Evolutionary conservation across 768 basidiomycete genomes (phyloP).

Genomic region (Mycena rosella): DNA sequence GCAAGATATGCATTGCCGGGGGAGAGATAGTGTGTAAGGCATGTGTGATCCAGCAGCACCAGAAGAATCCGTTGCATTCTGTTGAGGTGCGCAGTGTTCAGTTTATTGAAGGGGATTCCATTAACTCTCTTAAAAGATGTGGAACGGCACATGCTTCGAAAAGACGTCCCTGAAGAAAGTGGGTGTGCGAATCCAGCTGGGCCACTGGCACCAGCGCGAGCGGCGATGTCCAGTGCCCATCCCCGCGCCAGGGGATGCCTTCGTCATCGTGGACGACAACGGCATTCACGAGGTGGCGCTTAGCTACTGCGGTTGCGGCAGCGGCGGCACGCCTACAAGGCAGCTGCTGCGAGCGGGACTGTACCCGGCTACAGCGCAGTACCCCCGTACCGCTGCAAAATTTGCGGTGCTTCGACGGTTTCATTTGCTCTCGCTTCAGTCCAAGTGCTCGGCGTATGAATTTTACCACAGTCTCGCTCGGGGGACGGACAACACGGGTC

Average conservation of each 20-base stretch:
- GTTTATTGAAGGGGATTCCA: too few relatives aligned
- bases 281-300: constrained; percentile 48
- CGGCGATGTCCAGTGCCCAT: constrained; percentile 33
- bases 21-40: too few relatives aligned
- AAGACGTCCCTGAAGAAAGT: constrained; percentile 39
- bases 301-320: constrained; percentile 43
- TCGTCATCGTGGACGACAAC: constrained; percentile 46
- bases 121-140: too few relatives aligned
- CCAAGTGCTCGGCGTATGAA: constrained; percentile 29
- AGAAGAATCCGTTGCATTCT: too few relatives aligned
- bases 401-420: constrained; percentile 20
- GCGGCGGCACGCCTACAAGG: background rate
- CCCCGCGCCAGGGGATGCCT: constrained; percentile 36
- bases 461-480: constrained; percentile 29
- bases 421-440: constrained; percentile 24
- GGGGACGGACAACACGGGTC: background rate
- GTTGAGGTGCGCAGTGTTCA: too few relatives aligned
- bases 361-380: constrained; percentile 29
- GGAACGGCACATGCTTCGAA: constrained; percentile 36
- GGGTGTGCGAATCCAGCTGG: constrained; percentile 46
- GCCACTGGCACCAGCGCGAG: constrained; percentile 33
- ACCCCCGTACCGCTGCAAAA: constrained; percentile 22
- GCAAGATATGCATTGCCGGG: too few relatives aligned
- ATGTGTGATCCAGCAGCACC: too few relatives aligned
- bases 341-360: constrained; percentile 28